These are phyloP conservation scores for Oryza nivara DNA, from an alignment of 176 grass and related monocot genomes.

Conservation along the genomic window DNA sequence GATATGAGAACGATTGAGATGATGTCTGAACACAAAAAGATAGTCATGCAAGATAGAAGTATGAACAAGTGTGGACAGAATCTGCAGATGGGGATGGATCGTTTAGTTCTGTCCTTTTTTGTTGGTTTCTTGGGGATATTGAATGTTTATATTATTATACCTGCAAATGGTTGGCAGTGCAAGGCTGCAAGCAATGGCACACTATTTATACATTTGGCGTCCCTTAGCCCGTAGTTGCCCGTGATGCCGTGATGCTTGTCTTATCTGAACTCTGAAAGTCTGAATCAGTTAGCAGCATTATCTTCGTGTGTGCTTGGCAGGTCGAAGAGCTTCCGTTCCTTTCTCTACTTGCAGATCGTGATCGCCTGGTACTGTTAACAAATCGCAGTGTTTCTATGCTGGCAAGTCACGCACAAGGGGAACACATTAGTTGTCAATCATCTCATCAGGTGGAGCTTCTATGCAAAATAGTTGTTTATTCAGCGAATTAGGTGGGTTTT, in stretches of 20 bases:
- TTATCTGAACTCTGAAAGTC: background rate
- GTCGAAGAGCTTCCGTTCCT: background rate
- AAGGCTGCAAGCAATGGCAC: background rate
- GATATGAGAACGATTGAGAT: background rate
- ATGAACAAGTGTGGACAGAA: conserved; percentile 44
- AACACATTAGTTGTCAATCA: background rate
- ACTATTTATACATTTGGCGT: background rate
- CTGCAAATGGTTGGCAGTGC: background rate
- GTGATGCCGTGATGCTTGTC: background rate
- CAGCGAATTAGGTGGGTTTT: background rate
- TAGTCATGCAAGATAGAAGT: background rate
- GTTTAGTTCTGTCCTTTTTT: background rate
- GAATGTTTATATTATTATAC: background rate
- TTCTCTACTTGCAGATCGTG: background rate
- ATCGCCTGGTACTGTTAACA: background rate
- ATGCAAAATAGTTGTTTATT: conserved; percentile 19
- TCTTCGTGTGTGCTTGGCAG: background rate
- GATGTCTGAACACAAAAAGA: background rate
- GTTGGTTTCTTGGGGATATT: background rate
- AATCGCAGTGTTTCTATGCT: conserved; percentile 15
- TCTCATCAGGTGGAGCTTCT: background rate
- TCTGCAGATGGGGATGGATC: conserved; percentile 3
- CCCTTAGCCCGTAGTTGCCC: background rate
- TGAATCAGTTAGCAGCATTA: background rate
- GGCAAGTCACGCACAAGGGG: background rate